A percentile compares a stretch with the other conserved stretches of the same genome.
Evolutionary conservation across 352 stramenopile species (phyloP).

Genomic region (Lagenidium sp.): DNA sequence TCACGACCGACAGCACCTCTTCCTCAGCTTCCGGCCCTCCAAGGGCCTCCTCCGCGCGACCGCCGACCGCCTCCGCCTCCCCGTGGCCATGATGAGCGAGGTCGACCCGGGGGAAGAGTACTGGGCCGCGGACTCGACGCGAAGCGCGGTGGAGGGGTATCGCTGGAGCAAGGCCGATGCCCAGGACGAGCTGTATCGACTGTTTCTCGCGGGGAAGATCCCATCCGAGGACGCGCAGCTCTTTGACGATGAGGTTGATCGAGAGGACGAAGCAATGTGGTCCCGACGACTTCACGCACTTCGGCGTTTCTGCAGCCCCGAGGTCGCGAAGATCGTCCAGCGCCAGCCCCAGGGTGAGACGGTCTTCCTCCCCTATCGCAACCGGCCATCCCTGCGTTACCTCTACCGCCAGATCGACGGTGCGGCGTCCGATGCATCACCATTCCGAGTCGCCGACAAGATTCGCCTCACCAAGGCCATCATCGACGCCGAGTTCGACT

Average conservation of each 20-base stretch:
- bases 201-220: conserved; percentile 64
- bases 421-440: conserved; percentile 18
- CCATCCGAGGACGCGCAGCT: conserved; percentile 47
- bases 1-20: conserved; percentile 14
- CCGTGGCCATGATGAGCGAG: conserved; percentile 34
- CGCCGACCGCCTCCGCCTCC: conserved; percentile 31
- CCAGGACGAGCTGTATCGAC: conserved; percentile 56
- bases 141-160: conserved; percentile 14
- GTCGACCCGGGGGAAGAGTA: conserved; percentile 33
- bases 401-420: conserved; percentile 62
- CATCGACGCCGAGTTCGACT: conserved; percentile 66
- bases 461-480: conserved; percentile 67
- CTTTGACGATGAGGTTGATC: conserved; percentile 25
- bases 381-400: conserved; percentile 44
- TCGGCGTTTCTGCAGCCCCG: conserved; percentile 21
- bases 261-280: conserved; percentile 51
- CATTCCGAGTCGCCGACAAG: conserved; percentile 72
- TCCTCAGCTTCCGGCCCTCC: conserved; percentile 49
- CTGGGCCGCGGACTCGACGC: conserved; percentile 17
- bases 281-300: conserved; percentile 53
- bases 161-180: conserved; percentile 28
- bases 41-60: conserved; percentile 27
- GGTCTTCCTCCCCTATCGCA: conserved; percentile 38
- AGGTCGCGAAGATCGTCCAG: conserved; percentile 14
- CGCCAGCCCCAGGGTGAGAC: neutral